These are phyloP conservation scores for Boletus rex-veris DNA, from an alignment of 768 basidiomycete species.

Conservation along the genomic window DNA sequence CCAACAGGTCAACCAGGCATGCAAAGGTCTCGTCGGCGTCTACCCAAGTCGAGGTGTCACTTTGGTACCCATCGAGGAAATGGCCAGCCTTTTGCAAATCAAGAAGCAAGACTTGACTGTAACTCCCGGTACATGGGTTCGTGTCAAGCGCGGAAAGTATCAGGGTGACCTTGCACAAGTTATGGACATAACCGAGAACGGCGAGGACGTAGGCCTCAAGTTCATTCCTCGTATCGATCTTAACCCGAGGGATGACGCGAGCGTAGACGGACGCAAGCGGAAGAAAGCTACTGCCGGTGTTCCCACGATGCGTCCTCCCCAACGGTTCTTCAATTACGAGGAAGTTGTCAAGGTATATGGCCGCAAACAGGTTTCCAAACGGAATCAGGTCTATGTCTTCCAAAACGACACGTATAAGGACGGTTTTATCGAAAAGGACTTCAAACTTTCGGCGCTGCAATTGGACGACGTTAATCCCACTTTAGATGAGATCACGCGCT, in stretches of 20 bases:
- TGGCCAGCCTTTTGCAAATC: constrained; percentile 93
- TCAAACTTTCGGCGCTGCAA: constrained; percentile 73
- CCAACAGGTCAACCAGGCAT: constrained; percentile 79
- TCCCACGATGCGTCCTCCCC: constrained; percentile 76
- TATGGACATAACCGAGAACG: constrained; percentile 88
- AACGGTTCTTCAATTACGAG: constrained; percentile 90
- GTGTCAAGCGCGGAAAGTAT: constrained; percentile 91
- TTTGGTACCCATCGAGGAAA: constrained; percentile 94
- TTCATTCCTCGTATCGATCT: constrained; percentile 98
- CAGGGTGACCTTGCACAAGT: constrained; percentile 94
- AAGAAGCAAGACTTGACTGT: constrained; percentile 91
- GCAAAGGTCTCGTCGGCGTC: constrained; percentile 89
- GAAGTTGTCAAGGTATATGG: constrained; percentile 87
- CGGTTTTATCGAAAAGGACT: constrained; percentile 95
- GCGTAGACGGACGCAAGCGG: constrained; percentile 69
- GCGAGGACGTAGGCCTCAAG: constrained; percentile 88
- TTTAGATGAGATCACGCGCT: constrained; percentile 92
- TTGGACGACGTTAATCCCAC: constrained; percentile 92
- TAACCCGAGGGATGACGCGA: constrained; percentile 78
- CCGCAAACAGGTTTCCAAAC: constrained; percentile 68
- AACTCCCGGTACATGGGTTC: constrained; percentile 88
- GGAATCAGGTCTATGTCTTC: constrained; percentile 78
- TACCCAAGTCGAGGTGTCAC: constrained; percentile 79
- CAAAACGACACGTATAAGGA: constrained; percentile 91
- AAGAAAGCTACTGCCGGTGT: constrained; percentile 55